Base-by-base conservation (phyloP, 805 yeast genomes). In the Scheffersomyces stipitis region DNA sequence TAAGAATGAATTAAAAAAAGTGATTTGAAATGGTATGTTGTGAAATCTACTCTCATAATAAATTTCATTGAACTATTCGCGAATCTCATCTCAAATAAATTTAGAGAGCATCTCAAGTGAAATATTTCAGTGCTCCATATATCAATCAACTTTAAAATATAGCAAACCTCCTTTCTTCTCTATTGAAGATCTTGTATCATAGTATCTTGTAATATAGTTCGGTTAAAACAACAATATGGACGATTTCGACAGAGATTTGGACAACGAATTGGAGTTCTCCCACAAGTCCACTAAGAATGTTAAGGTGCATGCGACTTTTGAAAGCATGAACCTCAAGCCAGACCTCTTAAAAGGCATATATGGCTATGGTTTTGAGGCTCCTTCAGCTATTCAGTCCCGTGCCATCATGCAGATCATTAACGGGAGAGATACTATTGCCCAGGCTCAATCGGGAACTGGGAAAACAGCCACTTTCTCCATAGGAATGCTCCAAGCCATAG, bases 371-470 rank as follows among this genome's bases (percentile, higher is more conserved):
- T 85, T 81, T 63, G 90, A 84, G 62, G 68, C 78, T 16, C 95
- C 95, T 26, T 81, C 88, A 26, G 87, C 93, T 26, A 86, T 85
- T 59, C 95, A 85, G 62, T 80, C 82, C 38, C 68, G 93, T 52
- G 95, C 93, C 33, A 85, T 85, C 48, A 71, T 79, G 58, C 91
- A 84, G 54, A 83, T 85, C 49, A 81, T 85, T 42, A 76, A 79
- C 40, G 90, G 90, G 30, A 65, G 81, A 52, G 91, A 84, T 54
- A 73, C 69, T 22, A 61, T 85, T 46, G 95, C 93, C 40, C 95
- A 85, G 65, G 91, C 93, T 35, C 95, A 85, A 67, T 84, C 91
- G 23, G 95, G 95, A 60, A 85, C 95, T 18, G 95, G 95, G 62
- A 85, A 85, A 66, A 85, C 95, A n/a, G 95, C 95, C 40, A 85